Evolutionary conservation across 2,329 filamentous ascomycete species (phyloP).

Genomic region (Clarireedia hainanense): DNA sequence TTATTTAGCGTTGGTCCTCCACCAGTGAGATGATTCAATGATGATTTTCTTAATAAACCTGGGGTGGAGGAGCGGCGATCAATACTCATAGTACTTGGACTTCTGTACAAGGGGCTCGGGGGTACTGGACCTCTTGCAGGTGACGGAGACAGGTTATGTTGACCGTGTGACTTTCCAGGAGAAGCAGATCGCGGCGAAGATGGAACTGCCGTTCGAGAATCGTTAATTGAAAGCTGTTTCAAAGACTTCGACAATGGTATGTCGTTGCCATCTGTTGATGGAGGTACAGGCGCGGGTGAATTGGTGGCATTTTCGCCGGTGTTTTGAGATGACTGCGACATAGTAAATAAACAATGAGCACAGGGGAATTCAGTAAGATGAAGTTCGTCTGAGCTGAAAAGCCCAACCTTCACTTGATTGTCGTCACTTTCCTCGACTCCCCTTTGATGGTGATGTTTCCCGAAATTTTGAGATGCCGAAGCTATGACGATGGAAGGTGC

Average conservation of each 20-base stretch:
- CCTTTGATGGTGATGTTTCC: not conserved
- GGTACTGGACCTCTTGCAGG: constrained; percentile 19
- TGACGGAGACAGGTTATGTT: constrained; percentile 15
- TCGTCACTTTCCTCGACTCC: not conserved
- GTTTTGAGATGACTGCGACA: constrained; percentile 9
- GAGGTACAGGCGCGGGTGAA: constrained; percentile 8
- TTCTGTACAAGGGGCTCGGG: constrained; percentile 29
- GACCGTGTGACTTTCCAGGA: constrained; percentile 8
- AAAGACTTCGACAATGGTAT: constrained; percentile 30
- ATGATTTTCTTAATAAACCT: constrained; percentile 34
- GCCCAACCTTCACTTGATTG: constrained; percentile 4
- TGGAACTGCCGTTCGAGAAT: constrained; percentile 14
- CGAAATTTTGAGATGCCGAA: not conserved
- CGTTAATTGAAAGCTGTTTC: constrained; percentile 32
- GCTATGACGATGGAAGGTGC: constrained; percentile 6
- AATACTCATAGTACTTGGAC: constrained; percentile 37
- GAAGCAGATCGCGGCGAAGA: constrained; percentile 14
- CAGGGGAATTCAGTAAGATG: not conserved
- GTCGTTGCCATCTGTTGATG: constrained; percentile 18
- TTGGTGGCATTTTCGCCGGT: constrained; percentile 11
- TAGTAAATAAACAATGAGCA: constrained; percentile 2
- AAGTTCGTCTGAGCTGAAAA: constrained; percentile 1
- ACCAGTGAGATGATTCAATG: constrained; percentile 35
- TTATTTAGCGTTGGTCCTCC: constrained; percentile 32
- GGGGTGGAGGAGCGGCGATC: constrained; percentile 35